Conservation (phyloP, 768 basidiomycete genomes). For the Basidioascus undulatus region DNA sequence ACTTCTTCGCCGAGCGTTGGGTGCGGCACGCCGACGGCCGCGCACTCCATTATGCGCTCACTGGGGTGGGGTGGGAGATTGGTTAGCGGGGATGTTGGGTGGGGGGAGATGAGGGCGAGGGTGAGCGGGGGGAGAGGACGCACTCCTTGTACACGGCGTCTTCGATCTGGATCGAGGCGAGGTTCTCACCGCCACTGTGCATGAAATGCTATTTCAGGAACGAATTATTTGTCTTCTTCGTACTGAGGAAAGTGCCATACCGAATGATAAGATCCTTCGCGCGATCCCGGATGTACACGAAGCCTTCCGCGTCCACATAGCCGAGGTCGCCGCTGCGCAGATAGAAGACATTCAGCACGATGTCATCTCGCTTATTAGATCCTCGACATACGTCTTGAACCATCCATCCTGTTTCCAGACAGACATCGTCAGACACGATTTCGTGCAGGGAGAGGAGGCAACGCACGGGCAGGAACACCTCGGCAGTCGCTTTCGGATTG, state of each 20-base stretch:
- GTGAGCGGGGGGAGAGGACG: not conserved
- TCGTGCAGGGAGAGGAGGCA: no score
- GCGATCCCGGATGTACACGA: conserved; percentile 12
- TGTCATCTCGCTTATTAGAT: conserved; percentile 18
- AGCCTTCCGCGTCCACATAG: conserved; percentile 11
- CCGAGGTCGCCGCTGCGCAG: conserved; percentile 9
- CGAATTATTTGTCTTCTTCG: not conserved
- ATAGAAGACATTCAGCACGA: not conserved
- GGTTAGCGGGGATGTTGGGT: not conserved
- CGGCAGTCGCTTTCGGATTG: conserved; percentile 10
- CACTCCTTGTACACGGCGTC: conserved; percentile 8
- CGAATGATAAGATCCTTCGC: conserved; percentile 8
- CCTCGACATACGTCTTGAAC: conserved; percentile 23
- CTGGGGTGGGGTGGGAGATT: not conserved
- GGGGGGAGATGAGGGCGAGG: not conserved
- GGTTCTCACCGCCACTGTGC: conserved; percentile 14
- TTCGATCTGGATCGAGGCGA: conserved; percentile 10
- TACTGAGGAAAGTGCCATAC: not conserved
- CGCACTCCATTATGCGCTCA: no score
- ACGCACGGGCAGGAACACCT: no score
- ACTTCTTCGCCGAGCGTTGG: not conserved
- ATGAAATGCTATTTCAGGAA: conserved; percentile 1
- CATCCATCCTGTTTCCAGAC: conserved; percentile 22
- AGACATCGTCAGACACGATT: no score
- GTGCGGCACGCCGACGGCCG: not conserved